Evolutionary conservation across 2,329 filamentous ascomycete genomes (phyloP).

Genomic region (Corynespora cassiicola): DNA sequence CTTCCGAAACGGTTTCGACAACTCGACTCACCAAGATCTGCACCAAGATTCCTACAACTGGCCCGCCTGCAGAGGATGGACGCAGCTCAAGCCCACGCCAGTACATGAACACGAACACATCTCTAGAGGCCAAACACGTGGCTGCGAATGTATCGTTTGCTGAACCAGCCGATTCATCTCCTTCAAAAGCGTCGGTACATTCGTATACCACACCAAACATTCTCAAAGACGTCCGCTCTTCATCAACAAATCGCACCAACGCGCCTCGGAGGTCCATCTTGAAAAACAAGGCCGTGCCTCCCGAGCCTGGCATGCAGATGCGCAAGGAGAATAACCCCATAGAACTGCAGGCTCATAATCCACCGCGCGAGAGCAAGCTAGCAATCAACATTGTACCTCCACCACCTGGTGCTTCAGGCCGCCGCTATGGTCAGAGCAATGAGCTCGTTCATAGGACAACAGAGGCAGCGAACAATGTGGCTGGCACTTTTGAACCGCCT

Average conservation of each 20-base stretch:
- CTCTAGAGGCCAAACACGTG: constrained; percentile 25
- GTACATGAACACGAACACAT: constrained; percentile 18
- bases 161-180: constrained; percentile 8
- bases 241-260: constrained; percentile 18
- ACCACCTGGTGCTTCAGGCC: no score
- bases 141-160: constrained; percentile 21
- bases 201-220: constrained; percentile 41
- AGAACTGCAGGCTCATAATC: no score
- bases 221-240: constrained; percentile 16
- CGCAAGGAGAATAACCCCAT: constrained; percentile 32
- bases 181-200: constrained; percentile 23
- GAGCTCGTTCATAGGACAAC: no score
- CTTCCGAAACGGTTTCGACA: constrained; percentile 2
- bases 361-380: no score
- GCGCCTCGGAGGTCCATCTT: constrained; percentile 23
- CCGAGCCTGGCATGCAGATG: constrained; percentile 12
- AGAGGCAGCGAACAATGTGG: no score
- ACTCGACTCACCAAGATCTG: constrained; percentile 7
- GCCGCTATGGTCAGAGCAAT: no score
- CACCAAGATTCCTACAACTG: constrained; percentile 37
- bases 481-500: no score
- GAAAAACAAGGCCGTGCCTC: constrained; percentile 13
- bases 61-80: constrained; percentile 20
- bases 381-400: no score
- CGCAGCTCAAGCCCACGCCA: constrained; percentile 36